These are phyloP conservation scores for Trichophyton schoenleinii DNA, from an alignment of 2,329 filamentous ascomycete genomes.

Conservation along the genomic window DNA sequence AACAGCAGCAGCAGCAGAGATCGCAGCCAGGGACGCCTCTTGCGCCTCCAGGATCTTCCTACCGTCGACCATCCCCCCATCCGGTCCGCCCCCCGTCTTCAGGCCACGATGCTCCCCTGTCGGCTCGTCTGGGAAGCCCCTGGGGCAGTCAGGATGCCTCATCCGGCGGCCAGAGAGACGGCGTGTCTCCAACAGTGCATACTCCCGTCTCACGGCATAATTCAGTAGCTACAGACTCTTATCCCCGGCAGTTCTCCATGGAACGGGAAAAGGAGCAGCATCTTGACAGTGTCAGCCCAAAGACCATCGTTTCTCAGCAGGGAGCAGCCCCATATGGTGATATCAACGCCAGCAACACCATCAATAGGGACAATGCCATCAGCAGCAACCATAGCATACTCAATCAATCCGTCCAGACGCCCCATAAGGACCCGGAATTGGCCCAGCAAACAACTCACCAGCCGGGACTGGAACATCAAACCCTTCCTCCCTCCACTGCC, in stretches of 20 bases:
- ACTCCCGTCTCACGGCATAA: conserved; percentile 31
- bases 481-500: not conserved
- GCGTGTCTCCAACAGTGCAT: conserved; percentile 22
- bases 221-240: conserved; percentile 21
- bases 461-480: not conserved
- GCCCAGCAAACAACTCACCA: conserved; percentile 7
- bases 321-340: conserved; percentile 16
- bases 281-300: conserved; percentile 66
- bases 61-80: conserved; percentile 25
- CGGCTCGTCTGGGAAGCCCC: conserved; percentile 20
- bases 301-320: conserved; percentile 38
- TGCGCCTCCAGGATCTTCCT: conserved; percentile 29
- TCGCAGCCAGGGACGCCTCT: conserved; percentile 39
- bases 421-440: not conserved
- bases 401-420: not conserved
- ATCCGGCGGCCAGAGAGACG: conserved; percentile 17
- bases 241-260: conserved; percentile 31
- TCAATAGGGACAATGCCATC: not conserved
- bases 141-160: conserved; percentile 22
- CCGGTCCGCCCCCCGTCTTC: conserved; percentile 27
- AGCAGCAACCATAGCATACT: not conserved
- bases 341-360: not conserved
- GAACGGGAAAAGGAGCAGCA: conserved; percentile 51
- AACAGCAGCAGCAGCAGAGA: conserved; percentile 20
- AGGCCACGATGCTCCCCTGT: conserved; percentile 24